Evolutionary conservation across 345 rosid genomes (phyloP).

Genomic region (Clausena lansium): DNA sequence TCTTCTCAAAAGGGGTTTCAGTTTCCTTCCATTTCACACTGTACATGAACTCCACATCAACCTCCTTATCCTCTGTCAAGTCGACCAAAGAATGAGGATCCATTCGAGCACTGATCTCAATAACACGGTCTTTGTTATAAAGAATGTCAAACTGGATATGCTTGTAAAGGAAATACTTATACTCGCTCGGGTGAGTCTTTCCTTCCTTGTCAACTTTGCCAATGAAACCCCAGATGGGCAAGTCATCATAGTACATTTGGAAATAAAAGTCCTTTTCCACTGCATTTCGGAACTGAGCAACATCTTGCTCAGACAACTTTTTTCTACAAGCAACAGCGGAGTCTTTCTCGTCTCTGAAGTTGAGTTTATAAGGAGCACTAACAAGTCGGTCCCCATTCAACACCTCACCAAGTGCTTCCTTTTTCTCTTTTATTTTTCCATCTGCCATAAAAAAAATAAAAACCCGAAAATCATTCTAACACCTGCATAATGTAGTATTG

Average conservation of each 20-base stretch:
- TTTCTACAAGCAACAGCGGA: conserved; percentile 59
- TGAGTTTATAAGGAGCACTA: conserved; percentile 79
- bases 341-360: conserved; percentile 66
- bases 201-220: conserved; percentile 84
- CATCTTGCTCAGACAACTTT: conserved; percentile 57
- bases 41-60: conserved; percentile 73
- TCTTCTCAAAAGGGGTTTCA: conserved; percentile 69
- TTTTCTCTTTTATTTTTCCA: conserved; percentile 61
- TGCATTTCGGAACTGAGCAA: conserved; percentile 55
- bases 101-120: conserved; percentile 66
- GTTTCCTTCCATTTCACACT: conserved; percentile 94
- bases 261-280: conserved; percentile 81
- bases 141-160: conserved; percentile 74
- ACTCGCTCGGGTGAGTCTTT: conserved; percentile 56
- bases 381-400: conserved; percentile 85
- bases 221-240: conserved; percentile 89
- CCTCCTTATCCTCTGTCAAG: conserved; percentile 78
- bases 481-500: not conserved
- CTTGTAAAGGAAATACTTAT: conserved; percentile 66
- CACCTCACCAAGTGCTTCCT: conserved; percentile 90
- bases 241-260: conserved; percentile 87
- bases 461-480: not conserved
- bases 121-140: conserved; percentile 71
- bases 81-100: conserved; percentile 74
- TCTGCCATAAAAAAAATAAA: conserved; percentile 29